Evolutionary conservation across 306 rosid species (phyloP).

Genomic region (Macrotyloma uniflorum): DNA sequence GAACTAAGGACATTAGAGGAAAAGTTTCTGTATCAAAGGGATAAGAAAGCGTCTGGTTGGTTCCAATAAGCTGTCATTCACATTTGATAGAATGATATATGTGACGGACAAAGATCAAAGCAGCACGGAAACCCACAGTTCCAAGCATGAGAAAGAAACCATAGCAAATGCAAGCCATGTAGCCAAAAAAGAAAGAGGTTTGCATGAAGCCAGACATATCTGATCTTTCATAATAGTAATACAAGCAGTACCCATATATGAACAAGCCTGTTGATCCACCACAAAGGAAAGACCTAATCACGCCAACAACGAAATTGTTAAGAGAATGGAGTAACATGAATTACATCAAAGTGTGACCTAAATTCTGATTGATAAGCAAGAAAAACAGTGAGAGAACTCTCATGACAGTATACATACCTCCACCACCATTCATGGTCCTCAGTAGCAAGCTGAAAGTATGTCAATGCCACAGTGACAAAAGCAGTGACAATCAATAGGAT

Average conservation of each 20-base stretch:
- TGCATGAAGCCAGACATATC: constrained; percentile 68
- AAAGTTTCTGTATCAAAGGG: constrained; percentile 13
- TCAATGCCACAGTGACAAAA: constrained; percentile 56
- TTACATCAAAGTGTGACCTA: neutral
- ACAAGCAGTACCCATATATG: constrained; percentile 53
- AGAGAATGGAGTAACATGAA: neutral
- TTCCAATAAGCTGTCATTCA: constrained; percentile 43
- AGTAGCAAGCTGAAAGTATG: constrained; percentile 62
- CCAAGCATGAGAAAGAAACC: constrained; percentile 68
- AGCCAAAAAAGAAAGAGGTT: constrained; percentile 62
- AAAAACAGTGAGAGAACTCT: neutral
- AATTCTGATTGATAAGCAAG: neutral
- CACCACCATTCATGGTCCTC: constrained; percentile 73
- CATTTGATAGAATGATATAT: constrained; percentile 53
- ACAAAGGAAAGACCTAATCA: constrained; percentile 55
- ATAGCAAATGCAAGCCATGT: constrained; percentile 67
- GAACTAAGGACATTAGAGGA: neutral
- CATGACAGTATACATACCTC: constrained; percentile 47
- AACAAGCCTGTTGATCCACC: constrained; percentile 67
- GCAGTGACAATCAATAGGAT: constrained; percentile 59
- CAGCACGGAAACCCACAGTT: constrained; percentile 53
- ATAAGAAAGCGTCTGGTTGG: constrained; percentile 11
- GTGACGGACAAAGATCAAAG: constrained; percentile 52
- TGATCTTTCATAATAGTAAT: constrained; percentile 57
- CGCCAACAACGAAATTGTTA: constrained; percentile 20